Evolutionary conservation across 257 asterid species (phyloP).

Genomic region (Ligustrum vulgare): DNA sequence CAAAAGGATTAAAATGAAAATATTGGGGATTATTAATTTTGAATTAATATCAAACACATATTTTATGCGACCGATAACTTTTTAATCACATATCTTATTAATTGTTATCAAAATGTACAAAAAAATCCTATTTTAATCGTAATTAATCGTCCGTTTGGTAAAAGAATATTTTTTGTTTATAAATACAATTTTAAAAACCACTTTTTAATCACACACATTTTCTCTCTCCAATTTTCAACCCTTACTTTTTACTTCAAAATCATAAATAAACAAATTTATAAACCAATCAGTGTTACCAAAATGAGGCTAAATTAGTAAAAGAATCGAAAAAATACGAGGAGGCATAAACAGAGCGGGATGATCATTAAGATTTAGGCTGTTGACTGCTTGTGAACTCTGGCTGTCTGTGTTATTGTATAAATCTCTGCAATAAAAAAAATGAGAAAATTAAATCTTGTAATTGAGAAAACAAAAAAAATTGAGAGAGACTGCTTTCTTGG

Average conservation of each 20-base stretch:
- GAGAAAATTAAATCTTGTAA: conserved; percentile 13
- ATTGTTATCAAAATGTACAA: too few species aligned
- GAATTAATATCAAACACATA: not conserved
- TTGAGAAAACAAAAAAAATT: not conserved
- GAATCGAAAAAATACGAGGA: conserved; percentile 50
- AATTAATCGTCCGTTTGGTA: too few species aligned
- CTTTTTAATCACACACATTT: too few species aligned
- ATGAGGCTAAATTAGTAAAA: conserved; percentile 8
- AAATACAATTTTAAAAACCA: too few species aligned
- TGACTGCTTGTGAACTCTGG: conserved; percentile 67
- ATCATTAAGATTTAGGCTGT: conserved; percentile 64
- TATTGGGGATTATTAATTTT: not conserved
- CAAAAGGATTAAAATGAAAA: not conserved
- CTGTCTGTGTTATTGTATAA: conserved; percentile 62
- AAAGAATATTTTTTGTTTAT: too few species aligned
- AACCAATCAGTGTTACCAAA: too few species aligned
- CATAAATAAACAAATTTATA: too few species aligned
- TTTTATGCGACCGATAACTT: too few species aligned
- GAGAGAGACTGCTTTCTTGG: not conserved
- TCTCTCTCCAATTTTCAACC: too few species aligned
- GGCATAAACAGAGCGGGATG: conserved; percentile 84
- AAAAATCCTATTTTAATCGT: not conserved
- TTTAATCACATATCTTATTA: too few species aligned
- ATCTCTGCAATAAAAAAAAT: conserved; percentile 50
- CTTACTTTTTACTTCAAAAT: too few species aligned